phyloP scores from a whole-genome alignment of 2,329 filamentous ascomycete species.

The Tricladium varicosporioides region DNA sequence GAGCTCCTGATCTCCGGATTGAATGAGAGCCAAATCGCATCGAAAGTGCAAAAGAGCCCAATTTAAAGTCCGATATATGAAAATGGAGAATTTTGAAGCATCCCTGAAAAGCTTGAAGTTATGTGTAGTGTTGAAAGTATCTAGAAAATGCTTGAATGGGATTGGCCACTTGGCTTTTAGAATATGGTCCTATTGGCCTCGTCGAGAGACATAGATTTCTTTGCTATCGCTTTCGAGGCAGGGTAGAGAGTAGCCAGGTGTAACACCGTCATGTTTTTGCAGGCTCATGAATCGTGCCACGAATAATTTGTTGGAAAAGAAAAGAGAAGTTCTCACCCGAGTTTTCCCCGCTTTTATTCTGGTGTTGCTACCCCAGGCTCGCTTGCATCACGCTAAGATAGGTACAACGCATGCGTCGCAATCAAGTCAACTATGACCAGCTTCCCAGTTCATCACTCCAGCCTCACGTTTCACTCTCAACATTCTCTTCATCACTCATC shows the following conservation, averaged over 20 bases:
- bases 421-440: not conserved
- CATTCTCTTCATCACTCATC: conserved; percentile 1
- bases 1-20: conserved; percentile 37
- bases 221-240: no score
- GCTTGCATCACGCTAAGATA: not conserved
- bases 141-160: no score
- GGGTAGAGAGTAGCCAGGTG: not conserved
- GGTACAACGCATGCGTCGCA: not conserved
- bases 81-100: not conserved
- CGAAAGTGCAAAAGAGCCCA: conserved; percentile 38
- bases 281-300: not conserved
- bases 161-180: no score
- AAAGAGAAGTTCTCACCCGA: not conserved
- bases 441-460: not conserved
- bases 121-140: no score
- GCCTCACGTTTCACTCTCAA: not conserved
- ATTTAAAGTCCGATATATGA: conserved; percentile 37
- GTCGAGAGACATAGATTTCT: no score
- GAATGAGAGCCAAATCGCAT: conserved; percentile 45
- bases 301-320: not conserved
- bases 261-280: not conserved
- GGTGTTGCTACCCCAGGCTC: not conserved
- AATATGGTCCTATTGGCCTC: no score
- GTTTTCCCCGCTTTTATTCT: not conserved
- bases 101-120: conserved; percentile 35